Evolutionary conservation across 176 grass and related monocot genomes (phyloP), one percentile per base, ranked within the genome.

Genomic region (Zoysia pacifica): DNA sequence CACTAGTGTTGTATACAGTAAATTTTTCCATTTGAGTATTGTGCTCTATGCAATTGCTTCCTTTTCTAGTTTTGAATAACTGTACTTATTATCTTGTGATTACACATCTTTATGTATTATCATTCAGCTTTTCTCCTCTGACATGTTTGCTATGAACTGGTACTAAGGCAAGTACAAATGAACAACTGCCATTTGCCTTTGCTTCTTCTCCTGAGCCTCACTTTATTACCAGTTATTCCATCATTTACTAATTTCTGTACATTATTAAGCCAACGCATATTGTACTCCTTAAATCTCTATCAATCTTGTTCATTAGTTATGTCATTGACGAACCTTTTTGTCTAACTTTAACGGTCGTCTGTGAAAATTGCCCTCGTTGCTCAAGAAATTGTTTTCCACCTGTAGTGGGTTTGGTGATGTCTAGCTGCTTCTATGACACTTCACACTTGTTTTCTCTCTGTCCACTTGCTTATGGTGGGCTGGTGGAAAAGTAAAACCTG

Each of bases 81-180:
- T 11, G 14, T 82, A 46, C 69, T 74, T 48, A 16, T 54, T 79
- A 58, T 7, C 48, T 47, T 53, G 46, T 64, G 39, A 79, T 51
- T 36, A 41, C 36, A 18, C 18, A 5, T 41, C 49, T 59, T 75
- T 70, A 63, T 76, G 61, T 44, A 14, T 40, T 56, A 48, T 35
- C 28, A 47, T 68, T n/a, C n/a, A 16, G 43, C 64, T 78, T 82
- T 77, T 83, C 75, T 36, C 48, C 60, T 51, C 35, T 67, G n/a
- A 73, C 9, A 76, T 81, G 77, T 80, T 65, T 63, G 41, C n/a
- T 76, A 58, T 85, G 68, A 28, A 74, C 37, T 72, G 72, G 48
- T 85, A 68, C 39, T 66, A 42, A 36, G 76, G 52, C 51, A 7
- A 78, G 71, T 82, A 69, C 79, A 78, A 73, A 73, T 85, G 76